Conservation (phyloP, 805 yeast species). For the Saturnispora hagleri region DNA sequence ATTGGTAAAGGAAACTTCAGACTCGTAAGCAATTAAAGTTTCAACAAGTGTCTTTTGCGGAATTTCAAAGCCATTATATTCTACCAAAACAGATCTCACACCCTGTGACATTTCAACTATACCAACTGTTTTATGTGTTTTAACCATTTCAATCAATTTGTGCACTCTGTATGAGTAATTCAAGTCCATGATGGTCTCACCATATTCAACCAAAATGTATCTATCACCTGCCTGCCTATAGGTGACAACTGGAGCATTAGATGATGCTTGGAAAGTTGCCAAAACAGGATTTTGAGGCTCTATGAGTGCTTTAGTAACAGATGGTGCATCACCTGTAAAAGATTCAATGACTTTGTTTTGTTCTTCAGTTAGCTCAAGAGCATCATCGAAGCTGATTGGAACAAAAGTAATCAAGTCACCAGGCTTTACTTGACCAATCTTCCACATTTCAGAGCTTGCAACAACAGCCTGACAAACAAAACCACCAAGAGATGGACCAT, state of each 20-base stretch:
- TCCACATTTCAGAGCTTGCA: constrained; percentile 95
- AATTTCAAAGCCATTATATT: constrained; percentile 57
- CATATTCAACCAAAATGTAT: constrained; percentile 85
- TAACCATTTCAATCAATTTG: constrained; percentile 67
- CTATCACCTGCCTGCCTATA: constrained; percentile 98
- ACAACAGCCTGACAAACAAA: constrained; percentile 96
- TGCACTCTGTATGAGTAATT: constrained; percentile 80
- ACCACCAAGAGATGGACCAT: constrained; percentile 96
- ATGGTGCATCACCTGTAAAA: constrained; percentile 33
- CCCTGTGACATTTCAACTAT: constrained; percentile 96
- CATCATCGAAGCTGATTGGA: constrained; percentile 63
- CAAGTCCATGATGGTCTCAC: constrained; percentile 79
- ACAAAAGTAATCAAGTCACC: constrained; percentile 79
- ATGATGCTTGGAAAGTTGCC: constrained; percentile 37
- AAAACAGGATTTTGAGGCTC: constrained; percentile 65
- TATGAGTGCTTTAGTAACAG: constrained; percentile 28
- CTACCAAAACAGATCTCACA: constrained; percentile 88
- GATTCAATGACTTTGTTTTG: constrained; percentile 50
- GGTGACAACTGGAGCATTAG: constrained; percentile 57
- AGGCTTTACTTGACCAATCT: constrained; percentile 94
- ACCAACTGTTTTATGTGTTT: constrained; percentile 57
- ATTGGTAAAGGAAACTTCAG: constrained; percentile 60
- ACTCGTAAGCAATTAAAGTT: constrained; percentile 64
- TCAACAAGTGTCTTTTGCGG: constrained; percentile 54
- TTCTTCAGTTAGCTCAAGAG: constrained; percentile 48